Evolutionary conservation across 257 asterid species (phyloP), one percentile per base, ranked within the genome.

Genomic region (Euphrasia confusa): DNA sequence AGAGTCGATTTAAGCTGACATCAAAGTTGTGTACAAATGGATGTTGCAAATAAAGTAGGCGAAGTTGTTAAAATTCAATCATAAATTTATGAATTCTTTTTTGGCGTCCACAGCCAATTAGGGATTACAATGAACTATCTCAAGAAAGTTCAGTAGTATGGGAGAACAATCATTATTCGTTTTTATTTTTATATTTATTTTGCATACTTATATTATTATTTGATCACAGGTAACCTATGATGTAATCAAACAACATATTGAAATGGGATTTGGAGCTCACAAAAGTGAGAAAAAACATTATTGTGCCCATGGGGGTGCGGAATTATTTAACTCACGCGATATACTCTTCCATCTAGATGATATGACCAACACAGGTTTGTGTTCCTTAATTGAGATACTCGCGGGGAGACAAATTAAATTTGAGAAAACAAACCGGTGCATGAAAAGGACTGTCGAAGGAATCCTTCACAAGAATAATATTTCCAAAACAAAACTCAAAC

Each of bases 281-380:
- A 69, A 68, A 8, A 32, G 11, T 58, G 73, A 5, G 64, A 76
- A 59, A 63, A 67, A 67, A 63, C 55, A 53, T 4, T 57, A 49
- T 53, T 64, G 40, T 54, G 62, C 11, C 63, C 71, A 67, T 68
- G 82, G 65, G 56, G 71, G 77, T 60, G 63, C 50, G 33, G 72
- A n/a, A 68, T 49, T 59, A 58, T 74, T 39, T 49, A 63, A 71
- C 65, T 78, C 75, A 26, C 48, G 55, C 24, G 74, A 79, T 68
- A 21, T 78, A 53, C 70, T 55, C 37, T 66, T 57, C 65, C 70
- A 82, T 70, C 76, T 88, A 52, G 86, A 88, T 72, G 56, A 61
- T 40, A 79, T 91, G 98, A 83, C 85, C 71, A 79, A 75, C 66
- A 77, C 72, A 66, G 90, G 90, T 68, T 67, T 91, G 65, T 76